phyloP scores from a whole-genome alignment of 2,329 filamentous ascomycete species.

The Aureobasidium musti region DNA sequence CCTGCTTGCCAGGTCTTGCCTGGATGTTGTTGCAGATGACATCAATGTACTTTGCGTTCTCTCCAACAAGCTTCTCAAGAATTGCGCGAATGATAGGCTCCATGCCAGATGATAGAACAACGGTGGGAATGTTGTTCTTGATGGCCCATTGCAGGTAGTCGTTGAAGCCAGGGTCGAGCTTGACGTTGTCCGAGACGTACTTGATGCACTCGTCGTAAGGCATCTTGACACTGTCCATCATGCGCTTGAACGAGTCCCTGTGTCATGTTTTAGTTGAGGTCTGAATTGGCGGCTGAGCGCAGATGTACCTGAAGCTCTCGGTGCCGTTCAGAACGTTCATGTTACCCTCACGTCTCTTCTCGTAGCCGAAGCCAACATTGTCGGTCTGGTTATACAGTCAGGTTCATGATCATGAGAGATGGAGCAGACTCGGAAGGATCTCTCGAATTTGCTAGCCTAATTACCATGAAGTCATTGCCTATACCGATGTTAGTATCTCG shows the following conservation, averaged over 20 bases:
- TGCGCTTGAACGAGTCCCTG: conserved; percentile 79
- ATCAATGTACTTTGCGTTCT: conserved; percentile 74
- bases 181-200: conserved; percentile 77
- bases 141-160: conserved; percentile 84
- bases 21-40: conserved; percentile 86
- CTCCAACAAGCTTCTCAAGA: conserved; percentile 77
- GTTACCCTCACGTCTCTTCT: conserved; percentile 71
- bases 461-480: conserved; percentile 67
- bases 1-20: conserved; percentile 66
- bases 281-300: conserved; percentile 15
- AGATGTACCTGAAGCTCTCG: conserved; percentile 66
- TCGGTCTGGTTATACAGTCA: conserved; percentile 65
- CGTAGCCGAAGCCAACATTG: conserved; percentile 79
- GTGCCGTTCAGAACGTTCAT: conserved; percentile 71
- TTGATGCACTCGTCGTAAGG: conserved; percentile 82
- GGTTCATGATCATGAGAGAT: neutral
- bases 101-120: conserved; percentile 93
- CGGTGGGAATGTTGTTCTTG: conserved; percentile 82
- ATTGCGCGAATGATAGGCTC: conserved; percentile 83
- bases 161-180: conserved; percentile 83
- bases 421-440: neutral
- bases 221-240: conserved; percentile 83
- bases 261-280: conserved; percentile 7
- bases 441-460: conserved; percentile 13
- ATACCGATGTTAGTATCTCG: conserved; percentile 22